Base-by-base conservation (phyloP, 2,329 filamentous ascomycete genomes). In the Sarocladiaceae sp. region DNA sequence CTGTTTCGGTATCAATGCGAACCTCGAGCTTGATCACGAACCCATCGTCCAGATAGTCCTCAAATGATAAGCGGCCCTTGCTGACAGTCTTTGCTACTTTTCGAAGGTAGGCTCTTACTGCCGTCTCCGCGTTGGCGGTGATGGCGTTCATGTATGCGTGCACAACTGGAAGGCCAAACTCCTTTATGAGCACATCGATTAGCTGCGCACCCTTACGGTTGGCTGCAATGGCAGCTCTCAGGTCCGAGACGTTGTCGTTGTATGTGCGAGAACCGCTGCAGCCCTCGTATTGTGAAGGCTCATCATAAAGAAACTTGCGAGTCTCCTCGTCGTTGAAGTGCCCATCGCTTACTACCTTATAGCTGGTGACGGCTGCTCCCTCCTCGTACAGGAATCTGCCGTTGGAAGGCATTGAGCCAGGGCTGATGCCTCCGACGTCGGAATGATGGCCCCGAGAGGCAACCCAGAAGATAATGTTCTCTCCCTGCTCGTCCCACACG, bases 21-120 rank as follows among this genome's bases (percentile, higher is more conserved):
- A 94, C 78, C 57, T 83, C 86, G 3, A 94, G 76, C 36, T 78
- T 74, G 59, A 94, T 93, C 0, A 88, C 88, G 2, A 81, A 87
- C 4, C 89, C 89, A 56, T 94, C 89, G 60, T 94, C 89, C 89
- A 94, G 93, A 66, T 84, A 87, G 60, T 94, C 89, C 4, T 85
- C 72, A 0, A 89, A 87, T 2, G 81, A 80, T 1, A 94, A 57
- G 20, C 10, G 74, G 39, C 88, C 82, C 52, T 83, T 78, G 8
- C 87, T 87, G 58, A 84, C 77, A 59, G 91, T 82, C 80, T 62
- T 84, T 76, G 3, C 92, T 83, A 3, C 82, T 76, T 59, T 87
- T 90, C 44, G 94, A 76, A 1, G 94, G 76, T 48, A 81, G 83
- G 22, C 87, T 78, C 1, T 94, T 89, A 48, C 84, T 87, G 2